phyloP scores from a whole-genome alignment of 2,329 filamentous ascomycete species.

The Alternaria alternata region DNA sequence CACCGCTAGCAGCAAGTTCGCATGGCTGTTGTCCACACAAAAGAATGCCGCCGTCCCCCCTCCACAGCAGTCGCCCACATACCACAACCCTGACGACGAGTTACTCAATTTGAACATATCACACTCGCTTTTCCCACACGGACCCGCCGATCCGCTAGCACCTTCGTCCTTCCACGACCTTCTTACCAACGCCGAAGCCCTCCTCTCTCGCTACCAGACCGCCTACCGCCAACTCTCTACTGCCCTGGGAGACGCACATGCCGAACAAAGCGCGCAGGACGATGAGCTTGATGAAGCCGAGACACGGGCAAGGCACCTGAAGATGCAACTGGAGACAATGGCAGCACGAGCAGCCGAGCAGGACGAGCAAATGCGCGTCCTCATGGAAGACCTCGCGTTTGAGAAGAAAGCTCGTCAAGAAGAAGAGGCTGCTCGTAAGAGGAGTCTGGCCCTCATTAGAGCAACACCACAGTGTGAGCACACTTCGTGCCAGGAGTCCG shows the following conservation, averaged over 20 bases:
- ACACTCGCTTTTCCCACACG: conserved; percentile 62
- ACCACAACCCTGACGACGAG: conserved; percentile 55
- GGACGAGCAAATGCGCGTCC: conserved; percentile 60
- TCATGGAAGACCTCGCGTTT: conserved; percentile 46
- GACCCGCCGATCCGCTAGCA: conserved; percentile 57
- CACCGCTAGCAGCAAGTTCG: conserved; percentile 43
- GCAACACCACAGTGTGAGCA: conserved; percentile 29
- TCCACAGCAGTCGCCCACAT: conserved; percentile 38
- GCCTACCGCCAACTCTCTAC: conserved; percentile 60
- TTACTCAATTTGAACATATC: conserved; percentile 64
- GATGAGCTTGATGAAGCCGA: conserved; percentile 69
- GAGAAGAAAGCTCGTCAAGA: conserved; percentile 46
- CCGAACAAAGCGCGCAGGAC: conserved; percentile 65
- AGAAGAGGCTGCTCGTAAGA: conserved; percentile 46
- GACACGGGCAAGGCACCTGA: conserved; percentile 64
- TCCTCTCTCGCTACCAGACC: conserved; percentile 63
- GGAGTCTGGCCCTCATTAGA: conserved; percentile 41
- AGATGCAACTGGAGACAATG: conserved; percentile 68
- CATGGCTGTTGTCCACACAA: conserved; percentile 48
- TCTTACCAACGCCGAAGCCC: conserved; percentile 63
- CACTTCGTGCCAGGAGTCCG: conserved; percentile 23
- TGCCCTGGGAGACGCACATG: conserved; percentile 58
- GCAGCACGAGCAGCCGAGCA: conserved; percentile 64
- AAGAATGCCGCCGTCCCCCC: conserved; percentile 42
- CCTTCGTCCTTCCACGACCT: conserved; percentile 66